Evolutionary conservation across 2,329 filamentous ascomycete species (phyloP).

Genomic region (Calonectria naviculata): DNA sequence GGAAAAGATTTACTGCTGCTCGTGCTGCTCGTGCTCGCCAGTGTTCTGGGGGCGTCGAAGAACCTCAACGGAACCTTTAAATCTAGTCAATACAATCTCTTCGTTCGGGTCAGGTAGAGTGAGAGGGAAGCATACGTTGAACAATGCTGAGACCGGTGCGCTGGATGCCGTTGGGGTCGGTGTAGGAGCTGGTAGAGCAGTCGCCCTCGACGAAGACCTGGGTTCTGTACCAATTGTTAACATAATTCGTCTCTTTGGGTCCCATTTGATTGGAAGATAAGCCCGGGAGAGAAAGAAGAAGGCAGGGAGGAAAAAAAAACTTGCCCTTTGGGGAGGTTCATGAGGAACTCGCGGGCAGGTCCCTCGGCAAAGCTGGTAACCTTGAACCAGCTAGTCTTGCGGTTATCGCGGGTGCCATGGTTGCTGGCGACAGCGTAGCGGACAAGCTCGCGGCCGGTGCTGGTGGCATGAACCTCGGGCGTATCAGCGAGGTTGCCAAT

Average conservation of each 20-base stretch:
- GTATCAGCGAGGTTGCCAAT: conserved; percentile 85
- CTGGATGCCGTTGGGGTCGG: conserved; percentile 77
- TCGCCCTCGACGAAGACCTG: conserved; percentile 89
- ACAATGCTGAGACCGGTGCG: conserved; percentile 74
- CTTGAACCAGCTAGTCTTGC: conserved; percentile 86
- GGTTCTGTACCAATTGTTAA: conserved; percentile 63
- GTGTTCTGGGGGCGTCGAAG: conserved; percentile 52
- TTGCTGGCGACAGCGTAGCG: conserved; percentile 81
- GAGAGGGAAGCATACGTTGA: conserved; percentile 74
- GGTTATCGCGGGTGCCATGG: conserved; percentile 74
- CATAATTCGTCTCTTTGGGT: neutral
- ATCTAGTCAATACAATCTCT: conserved; percentile 24
- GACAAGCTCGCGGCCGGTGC: conserved; percentile 78
- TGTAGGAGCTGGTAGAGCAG: conserved; percentile 73
- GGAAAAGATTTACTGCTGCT: conserved; percentile 22
- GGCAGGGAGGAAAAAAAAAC: conserved; percentile 48
- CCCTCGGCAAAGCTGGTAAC: conserved; percentile 81
- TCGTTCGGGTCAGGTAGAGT: neutral
- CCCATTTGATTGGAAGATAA: too few species aligned
- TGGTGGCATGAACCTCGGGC: conserved; percentile 79
- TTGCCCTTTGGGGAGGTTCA: conserved; percentile 86
- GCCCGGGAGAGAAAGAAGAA: neutral
- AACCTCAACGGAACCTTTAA: conserved; percentile 57
- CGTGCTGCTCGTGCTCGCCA: conserved; percentile 34
- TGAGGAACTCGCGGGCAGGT: conserved; percentile 75